Base-by-base conservation (phyloP, 768 basidiomycete genomes). In the Gymnopilus junonius region DNA sequence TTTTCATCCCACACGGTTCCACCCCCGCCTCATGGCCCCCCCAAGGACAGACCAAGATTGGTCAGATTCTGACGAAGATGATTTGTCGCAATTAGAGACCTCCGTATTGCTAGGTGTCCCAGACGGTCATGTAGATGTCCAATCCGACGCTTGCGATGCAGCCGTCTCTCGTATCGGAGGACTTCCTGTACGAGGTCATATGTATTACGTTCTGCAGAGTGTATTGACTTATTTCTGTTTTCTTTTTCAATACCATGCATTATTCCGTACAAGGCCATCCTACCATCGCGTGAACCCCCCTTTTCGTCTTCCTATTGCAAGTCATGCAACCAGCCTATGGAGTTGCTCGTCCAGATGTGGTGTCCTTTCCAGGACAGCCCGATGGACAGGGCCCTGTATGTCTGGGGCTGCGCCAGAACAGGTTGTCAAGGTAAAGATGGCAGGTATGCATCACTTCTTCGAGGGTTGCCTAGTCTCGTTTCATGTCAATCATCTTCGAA, bases 161-260 rank as follows among this genome's bases (percentile, higher is more conserved):
- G 88, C 91, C 61, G 92, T 95, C 67, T 95, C 94, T 75, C 91
- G 94, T 76, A 90, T 95, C 64, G 94, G 94, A 73, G 94, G 94
- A 73, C 84, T 83, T 79, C 94, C 94, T 83, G 93, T 95, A 89
- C 87, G 92, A 85, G 77, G 76, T 78, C 75, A 77, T 69, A 76
- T 82, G 81, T 85, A 83, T 73, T 72, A 74, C 75, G 72, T 73
- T 69, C 27, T 78, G 76, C 74, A 77, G 69, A 79, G 83, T 81
- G 77, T 81, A 75, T 76, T 76, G 72, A 77, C 84, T 76, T 79
- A 45, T 75, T 76, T 71, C 70, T 68, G 61, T 62, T 57, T 45
- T 56, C n/a, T n/a, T 55, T 63, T 57, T 61, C 63, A 61, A 63
- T 69, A 62, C 57, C 67, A 61, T 23, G 54, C 56, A 27, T 58